phyloP scores from a whole-genome alignment of 2,329 filamentous ascomycete species.

The Monosporascus cannonballus region DNA sequence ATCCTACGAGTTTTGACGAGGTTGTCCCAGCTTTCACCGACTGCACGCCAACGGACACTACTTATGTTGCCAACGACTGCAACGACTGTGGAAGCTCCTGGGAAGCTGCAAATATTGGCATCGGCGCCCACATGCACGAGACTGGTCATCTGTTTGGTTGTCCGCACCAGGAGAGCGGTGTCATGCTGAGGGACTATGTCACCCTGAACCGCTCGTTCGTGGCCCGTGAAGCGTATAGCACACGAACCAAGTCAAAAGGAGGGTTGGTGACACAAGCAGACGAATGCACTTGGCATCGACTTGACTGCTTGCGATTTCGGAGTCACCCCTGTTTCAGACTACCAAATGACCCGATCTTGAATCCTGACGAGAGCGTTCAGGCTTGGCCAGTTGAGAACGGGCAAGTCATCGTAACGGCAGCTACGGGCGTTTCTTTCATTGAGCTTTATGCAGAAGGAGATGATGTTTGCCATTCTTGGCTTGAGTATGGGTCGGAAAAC shows the following conservation, averaged over 20 bases:
- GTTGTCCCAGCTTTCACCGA: constrained; percentile 84
- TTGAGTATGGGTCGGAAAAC: constrained; percentile 67
- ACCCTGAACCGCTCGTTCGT: constrained; percentile 79
- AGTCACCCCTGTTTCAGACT: constrained; percentile 86
- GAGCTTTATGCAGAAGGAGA: constrained; percentile 81
- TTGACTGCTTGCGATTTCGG: constrained; percentile 84
- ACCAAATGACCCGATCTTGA: constrained; percentile 62
- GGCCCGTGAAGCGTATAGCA: constrained; percentile 76
- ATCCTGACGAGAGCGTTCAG: constrained; percentile 70
- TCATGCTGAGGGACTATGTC: constrained; percentile 88
- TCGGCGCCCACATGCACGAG: constrained; percentile 89
- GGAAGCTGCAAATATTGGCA: constrained; percentile 92
- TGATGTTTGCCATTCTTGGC: constrained; percentile 70
- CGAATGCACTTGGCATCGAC: constrained; percentile 86
- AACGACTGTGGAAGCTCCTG: constrained; percentile 85
- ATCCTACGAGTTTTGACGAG: constrained; percentile 83
- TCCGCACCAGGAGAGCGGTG: constrained; percentile 80
- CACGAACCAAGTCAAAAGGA: constrained; percentile 77
- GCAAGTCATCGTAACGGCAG: constrained; percentile 69
- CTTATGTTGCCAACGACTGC: constrained; percentile 76
- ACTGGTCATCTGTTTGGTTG: constrained; percentile 86
- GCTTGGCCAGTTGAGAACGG: constrained; percentile 79
- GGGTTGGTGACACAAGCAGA: constrained; percentile 68
- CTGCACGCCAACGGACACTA: constrained; percentile 81
- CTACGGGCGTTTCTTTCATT: constrained; percentile 76